Evolutionary conservation across 1,139 yeast species (phyloP).

Genomic region (Torulaspora pretoriensis): DNA sequence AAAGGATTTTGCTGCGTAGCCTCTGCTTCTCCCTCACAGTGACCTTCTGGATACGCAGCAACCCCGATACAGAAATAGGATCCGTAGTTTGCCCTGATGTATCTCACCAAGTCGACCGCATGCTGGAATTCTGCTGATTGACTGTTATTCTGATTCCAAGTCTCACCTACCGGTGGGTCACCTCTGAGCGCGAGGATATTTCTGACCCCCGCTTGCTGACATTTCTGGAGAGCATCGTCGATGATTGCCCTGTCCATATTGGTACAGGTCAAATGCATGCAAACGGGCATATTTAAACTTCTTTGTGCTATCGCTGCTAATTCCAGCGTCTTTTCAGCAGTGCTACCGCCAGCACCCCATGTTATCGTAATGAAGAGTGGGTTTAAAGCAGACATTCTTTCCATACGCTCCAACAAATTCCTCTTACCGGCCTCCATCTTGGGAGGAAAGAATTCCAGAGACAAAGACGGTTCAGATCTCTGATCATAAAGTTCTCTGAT

Average conservation of each 20-base stretch:
- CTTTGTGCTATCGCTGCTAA: conserved; percentile 74
- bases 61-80: conserved; percentile 83
- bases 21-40: conserved; percentile 67
- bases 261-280: conserved; percentile 93
- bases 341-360: conserved; percentile 99
- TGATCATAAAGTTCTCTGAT: conserved; percentile 54
- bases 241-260: conserved; percentile 75
- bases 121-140: conserved; percentile 51
- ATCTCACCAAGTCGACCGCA: conserved; percentile 79
- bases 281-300: conserved; percentile 76
- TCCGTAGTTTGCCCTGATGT: conserved; percentile 65
- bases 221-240: conserved; percentile 70
- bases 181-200: conserved; percentile 92
- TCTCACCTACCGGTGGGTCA: conserved; percentile 84
- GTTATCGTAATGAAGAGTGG: conserved; percentile 90
- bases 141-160: conserved; percentile 19
- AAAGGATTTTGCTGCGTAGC: conserved; percentile 58
- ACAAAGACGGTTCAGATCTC: conserved; percentile 57
- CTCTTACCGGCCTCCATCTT: conserved; percentile 84
- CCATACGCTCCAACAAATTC: conserved; percentile 78
- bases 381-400: conserved; percentile 75
- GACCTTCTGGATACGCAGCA: conserved; percentile 97
- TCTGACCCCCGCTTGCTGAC: conserved; percentile 72
- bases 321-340: conserved; percentile 80
- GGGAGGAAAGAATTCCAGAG: conserved; percentile 96